Evolutionary conservation across 2,329 filamentous ascomycete genomes (phyloP).

Genomic region (Aaosphaeria pasadenensis): DNA sequence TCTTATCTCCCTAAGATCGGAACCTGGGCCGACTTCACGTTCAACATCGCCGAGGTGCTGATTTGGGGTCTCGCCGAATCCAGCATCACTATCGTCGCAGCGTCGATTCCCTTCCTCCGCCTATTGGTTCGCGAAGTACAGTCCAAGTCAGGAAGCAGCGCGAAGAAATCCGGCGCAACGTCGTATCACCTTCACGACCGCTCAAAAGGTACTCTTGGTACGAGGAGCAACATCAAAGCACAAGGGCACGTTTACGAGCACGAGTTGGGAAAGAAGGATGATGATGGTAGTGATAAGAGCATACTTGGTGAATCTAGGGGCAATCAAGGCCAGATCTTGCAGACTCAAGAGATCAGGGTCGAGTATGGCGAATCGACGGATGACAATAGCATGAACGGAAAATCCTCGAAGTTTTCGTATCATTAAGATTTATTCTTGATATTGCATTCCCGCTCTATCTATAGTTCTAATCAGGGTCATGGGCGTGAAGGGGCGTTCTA

Average conservation of each 20-base stretch:
- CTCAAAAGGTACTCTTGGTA: neutral
- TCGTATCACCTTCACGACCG: neutral
- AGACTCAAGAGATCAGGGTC: neutral
- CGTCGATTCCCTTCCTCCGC: slow-evolving; percentile 23
- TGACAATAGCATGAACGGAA: neutral
- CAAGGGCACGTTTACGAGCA: neutral
- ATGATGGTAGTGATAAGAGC: neutral
- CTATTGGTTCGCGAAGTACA: slow-evolving; percentile 12
- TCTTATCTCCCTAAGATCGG: slow-evolving; percentile 15
- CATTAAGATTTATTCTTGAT: no score
- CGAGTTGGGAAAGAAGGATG: neutral
- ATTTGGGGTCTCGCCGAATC: slow-evolving; percentile 27
- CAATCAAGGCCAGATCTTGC: neutral
- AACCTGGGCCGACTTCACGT: slow-evolving; percentile 1
- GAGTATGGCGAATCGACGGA: neutral
- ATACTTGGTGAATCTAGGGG: neutral
- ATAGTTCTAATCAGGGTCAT: no score
- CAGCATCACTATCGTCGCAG: slow-evolving; percentile 25
- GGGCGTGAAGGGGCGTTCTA: no score
- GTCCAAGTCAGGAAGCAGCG: neutral
- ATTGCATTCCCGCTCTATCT: no score
- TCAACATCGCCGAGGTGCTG: slow-evolving; percentile 8
- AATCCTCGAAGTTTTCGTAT: no score
- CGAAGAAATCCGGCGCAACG: neutral
- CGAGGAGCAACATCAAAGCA: neutral